Evolutionary conservation across 805 yeast species (phyloP).

Genomic region (Hanseniaspora thailandica): DNA sequence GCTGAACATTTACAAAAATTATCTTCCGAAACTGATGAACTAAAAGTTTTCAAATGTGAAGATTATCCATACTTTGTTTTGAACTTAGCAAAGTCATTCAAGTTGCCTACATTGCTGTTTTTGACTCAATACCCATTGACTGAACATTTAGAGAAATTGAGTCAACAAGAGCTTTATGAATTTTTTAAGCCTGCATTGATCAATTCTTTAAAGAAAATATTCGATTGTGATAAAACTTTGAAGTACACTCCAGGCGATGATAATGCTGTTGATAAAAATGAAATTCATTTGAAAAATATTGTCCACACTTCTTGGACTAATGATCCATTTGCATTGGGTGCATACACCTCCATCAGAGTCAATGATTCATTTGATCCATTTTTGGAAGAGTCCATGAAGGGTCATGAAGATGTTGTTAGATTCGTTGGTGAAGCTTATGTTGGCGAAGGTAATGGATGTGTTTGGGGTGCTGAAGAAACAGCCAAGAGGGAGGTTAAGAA

Average conservation of each 20-base stretch:
- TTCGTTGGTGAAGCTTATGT: slow-evolving; percentile 82
- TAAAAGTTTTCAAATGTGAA: slow-evolving; percentile 32
- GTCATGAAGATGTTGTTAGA: slow-evolving; percentile 39
- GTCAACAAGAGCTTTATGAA: slow-evolving; percentile 41
- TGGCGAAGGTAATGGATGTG: slow-evolving; percentile 71
- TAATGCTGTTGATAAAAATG: slow-evolving; percentile 19
- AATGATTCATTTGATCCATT: slow-evolving; percentile 52
- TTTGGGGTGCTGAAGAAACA: slow-evolving; percentile 70
- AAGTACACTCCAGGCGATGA: background rate
- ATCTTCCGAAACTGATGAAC: slow-evolving; percentile 1
- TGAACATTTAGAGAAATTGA: slow-evolving; percentile 39
- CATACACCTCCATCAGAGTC: slow-evolving; percentile 54
- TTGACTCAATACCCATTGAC: slow-evolving; percentile 68
- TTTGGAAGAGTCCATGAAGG: slow-evolving; percentile 45
- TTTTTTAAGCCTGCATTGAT: slow-evolving; percentile 42
- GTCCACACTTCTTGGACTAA: slow-evolving; percentile 57
- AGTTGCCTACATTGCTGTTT: slow-evolving; percentile 46
- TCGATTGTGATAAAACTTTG: slow-evolving; percentile 16
- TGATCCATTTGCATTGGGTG: slow-evolving; percentile 64
- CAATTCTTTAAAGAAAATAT: slow-evolving; percentile 19
- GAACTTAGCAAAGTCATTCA: slow-evolving; percentile 39
- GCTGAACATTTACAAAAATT: background rate
- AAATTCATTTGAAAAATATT: slow-evolving; percentile 30
- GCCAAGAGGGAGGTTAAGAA: slow-evolving; percentile 41
- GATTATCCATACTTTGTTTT: slow-evolving; percentile 49